Base-by-base conservation (phyloP, 2,329 filamentous ascomycete genomes). In the Exophiala oligosperma region DNA sequence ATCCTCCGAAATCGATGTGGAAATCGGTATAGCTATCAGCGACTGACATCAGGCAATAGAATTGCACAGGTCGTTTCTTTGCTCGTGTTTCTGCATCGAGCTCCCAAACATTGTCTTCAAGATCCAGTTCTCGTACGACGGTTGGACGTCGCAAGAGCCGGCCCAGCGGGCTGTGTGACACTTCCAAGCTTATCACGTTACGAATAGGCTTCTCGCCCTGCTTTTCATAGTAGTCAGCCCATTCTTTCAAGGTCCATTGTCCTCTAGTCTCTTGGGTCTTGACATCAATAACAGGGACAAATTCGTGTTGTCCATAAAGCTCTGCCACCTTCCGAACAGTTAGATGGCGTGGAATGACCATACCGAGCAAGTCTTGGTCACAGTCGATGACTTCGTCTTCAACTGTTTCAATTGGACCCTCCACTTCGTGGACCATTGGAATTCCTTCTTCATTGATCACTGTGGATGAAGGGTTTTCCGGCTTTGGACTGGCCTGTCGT, bases 11-110 rank as follows among this genome's bases (percentile, higher is more conserved):
- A 68, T 89, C 86, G 67, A 89, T 86, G 71, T 89, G 86, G 64
- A 89, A 89, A 70, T 89, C 86, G 21, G 86, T 89, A 64, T 87
- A 89, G 70, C 85, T 87, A 70, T 89, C 85, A 11, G 84, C 84
- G 23, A 88, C 85, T 4, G 86, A 88, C 86, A 89, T 89, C 37
- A 89, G 73, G 67, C 84, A 86, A 73, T 87, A 87, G 67, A 86
- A 88, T 59, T 87, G 84, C 6, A 89, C 86, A 57, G 84, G 83
- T 5, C 85, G 84, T 56, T 79, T 84, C 54, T 84, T 79, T 29
- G 79, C 78, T 62, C 81, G 79, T 49, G 82, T 81, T 66, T 78
- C 71, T 2, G 59, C 56, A 48, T 80, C 77, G 9, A 72, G 67
- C 26, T 79, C 77, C 79, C 79, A 82, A 12, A 81, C 79, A 14